Conservation (phyloP, 2,329 filamentous ascomycete species). For the Colletotrichum sublineola region DNA sequence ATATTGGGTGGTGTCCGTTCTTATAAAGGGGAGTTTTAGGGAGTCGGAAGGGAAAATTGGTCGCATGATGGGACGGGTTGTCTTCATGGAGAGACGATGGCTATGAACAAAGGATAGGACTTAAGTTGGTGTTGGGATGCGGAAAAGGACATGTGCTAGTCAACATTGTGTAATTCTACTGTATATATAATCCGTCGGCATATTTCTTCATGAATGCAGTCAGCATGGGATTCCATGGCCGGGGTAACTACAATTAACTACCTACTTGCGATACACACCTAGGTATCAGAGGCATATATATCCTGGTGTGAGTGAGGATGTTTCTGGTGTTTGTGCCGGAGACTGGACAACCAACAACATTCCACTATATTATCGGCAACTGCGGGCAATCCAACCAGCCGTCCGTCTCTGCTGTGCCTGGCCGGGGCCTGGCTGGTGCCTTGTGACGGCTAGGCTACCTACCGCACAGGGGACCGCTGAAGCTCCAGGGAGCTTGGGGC, state of each 20-base stretch:
- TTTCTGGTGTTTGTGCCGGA: constrained; percentile 7
- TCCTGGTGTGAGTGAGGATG: background rate
- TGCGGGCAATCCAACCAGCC: background rate
- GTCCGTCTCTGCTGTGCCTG: background rate
- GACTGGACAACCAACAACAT: constrained; percentile 14
- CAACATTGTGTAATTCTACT: background rate
- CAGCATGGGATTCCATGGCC: no score
- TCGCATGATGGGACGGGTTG: background rate
- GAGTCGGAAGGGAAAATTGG: background rate
- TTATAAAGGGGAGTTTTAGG: constrained; percentile 54
- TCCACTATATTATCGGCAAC: constrained; percentile 15
- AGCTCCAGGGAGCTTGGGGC: constrained; percentile 27
- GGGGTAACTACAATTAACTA: background rate
- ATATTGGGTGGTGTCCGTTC: constrained; percentile 89
- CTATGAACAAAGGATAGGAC: background rate
- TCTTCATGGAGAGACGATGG: constrained; percentile 7
- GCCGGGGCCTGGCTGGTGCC: constrained; percentile 13
- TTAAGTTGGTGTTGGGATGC: constrained; percentile 20
- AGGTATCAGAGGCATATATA: background rate
- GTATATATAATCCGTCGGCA: background rate
- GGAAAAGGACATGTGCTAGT: constrained; percentile 2
- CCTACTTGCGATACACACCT: no score
- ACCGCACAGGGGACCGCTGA: constrained; percentile 15
- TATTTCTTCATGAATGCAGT: background rate
- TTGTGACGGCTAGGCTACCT: constrained; percentile 27